A percentile compares a stretch with the other conserved stretches of the same genome.
Evolutionary conservation across 441 rosid genomes (phyloP).

Genomic region (Populus trichocarpa): DNA sequence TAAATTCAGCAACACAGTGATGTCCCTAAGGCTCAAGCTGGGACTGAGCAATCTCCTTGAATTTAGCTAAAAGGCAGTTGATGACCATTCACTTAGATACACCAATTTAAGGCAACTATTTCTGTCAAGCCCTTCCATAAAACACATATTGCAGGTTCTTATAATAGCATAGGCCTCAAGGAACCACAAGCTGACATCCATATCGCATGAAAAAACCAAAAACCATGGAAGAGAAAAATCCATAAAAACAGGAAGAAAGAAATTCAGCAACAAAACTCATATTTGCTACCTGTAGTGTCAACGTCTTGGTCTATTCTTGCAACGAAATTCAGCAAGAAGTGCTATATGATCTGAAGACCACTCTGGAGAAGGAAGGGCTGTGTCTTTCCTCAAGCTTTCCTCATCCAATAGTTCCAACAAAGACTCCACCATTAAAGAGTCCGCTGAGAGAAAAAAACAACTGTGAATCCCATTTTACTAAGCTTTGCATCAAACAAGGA

Average conservation of each 20-base stretch:
- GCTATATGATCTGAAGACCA: constrained; percentile 99
- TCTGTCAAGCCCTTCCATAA: neutral
- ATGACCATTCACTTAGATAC: no score
- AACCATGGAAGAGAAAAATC: neutral
- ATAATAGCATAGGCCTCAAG: neutral
- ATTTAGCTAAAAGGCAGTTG: no score
- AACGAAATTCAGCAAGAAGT: constrained; percentile 95
- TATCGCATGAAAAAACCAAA: neutral
- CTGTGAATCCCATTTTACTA: neutral
- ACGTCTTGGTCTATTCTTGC: constrained; percentile 91
- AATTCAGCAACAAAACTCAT: neutral
- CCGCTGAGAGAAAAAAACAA: constrained; percentile 53
- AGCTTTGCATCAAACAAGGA: neutral
- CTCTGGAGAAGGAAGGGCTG: constrained; percentile 99
- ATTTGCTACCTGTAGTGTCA: constrained; percentile 36
- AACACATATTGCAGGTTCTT: neutral
- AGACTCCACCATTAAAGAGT: constrained; percentile 88
- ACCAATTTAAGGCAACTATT: no score
- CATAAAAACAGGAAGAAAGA: neutral
- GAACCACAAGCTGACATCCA: neutral
- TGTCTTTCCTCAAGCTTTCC: constrained; percentile 97
- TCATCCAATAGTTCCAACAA: constrained; percentile 94
- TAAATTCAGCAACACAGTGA: no score
- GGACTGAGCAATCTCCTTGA: no score
- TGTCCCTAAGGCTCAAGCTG: no score